phyloP scores from a whole-genome alignment of 2,329 filamentous ascomycete genomes.

The Penicillium fuscoglaucum region DNA sequence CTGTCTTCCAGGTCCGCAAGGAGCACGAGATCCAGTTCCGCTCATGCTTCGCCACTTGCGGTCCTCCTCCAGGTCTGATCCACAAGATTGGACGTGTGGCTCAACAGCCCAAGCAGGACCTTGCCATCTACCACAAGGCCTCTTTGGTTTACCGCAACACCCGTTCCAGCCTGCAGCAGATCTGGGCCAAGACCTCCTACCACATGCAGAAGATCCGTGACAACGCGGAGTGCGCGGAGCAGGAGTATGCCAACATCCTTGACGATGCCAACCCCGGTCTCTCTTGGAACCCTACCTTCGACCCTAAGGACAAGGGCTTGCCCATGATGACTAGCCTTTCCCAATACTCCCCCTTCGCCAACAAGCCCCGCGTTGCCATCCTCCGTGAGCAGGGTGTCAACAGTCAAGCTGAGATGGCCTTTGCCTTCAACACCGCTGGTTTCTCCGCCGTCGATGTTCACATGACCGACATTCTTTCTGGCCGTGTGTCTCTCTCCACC shows the following conservation, averaged over 20 bases:
- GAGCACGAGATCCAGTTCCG: constrained; percentile 82
- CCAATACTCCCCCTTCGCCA: constrained; percentile 56
- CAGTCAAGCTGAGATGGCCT: constrained; percentile 96
- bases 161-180: constrained; percentile 75
- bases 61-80: constrained; percentile 77
- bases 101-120: constrained; percentile 66
- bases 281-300: constrained; percentile 77
- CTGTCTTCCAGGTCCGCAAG: constrained; percentile 91
- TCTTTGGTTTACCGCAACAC: constrained; percentile 68
- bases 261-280: constrained; percentile 80
- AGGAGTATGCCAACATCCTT: constrained; percentile 72
- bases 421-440: constrained; percentile 86
- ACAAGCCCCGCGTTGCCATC: constrained; percentile 79
- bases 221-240: constrained; percentile 81
- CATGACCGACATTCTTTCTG: constrained; percentile 88
- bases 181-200: constrained; percentile 85
- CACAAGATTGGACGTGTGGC: constrained; percentile 80
- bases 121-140: constrained; percentile 72
- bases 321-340: constrained; percentile 66
- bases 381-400: constrained; percentile 95
- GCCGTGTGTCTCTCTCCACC: constrained; percentile 73
- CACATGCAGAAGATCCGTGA: constrained; percentile 89
- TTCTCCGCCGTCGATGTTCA: constrained; percentile 92
- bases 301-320: constrained; percentile 73
- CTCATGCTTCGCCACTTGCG: constrained; percentile 86